Evolutionary conservation across 768 basidiomycete species (phyloP), one percentile per base, ranked within the genome.

Genomic region (Glaciozyma martinii): DNA sequence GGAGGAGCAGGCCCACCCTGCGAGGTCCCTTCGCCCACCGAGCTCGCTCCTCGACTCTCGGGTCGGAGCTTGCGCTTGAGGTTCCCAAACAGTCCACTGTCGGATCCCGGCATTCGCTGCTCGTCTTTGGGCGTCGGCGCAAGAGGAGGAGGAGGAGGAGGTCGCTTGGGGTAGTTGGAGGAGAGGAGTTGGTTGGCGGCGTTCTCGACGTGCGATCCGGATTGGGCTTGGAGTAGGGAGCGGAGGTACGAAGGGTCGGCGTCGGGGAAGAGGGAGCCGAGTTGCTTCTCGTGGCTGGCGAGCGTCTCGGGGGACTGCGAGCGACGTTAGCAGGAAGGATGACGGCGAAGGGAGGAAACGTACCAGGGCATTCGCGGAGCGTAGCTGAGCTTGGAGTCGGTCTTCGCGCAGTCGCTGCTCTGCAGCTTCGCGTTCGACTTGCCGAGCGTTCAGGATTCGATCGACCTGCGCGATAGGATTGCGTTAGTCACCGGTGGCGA

Each of bases 361-460:
- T 21, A 65, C 63, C 1, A 61, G 57, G 0, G 19, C 33, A 3
- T 65, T 56, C 42, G 63, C 47, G 3, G 56, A 59, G 29, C 57
- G 40, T 23, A 71, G 63, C 30, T 71, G 66, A 4, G 29, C 37
- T n/a, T 58, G 59, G 3, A 63, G 52, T 10, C 56, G 57, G 33
- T 68, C 66, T 29, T 71, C 67, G 23, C 66, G 44, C 33, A 55
- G 6, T 2, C 64, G 43, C 44, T 68, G 64, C 3, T 72, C 71
- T 0, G 66, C 71, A n/a, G 57, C 62, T 32, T 66, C 78, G 61
- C 80, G 80, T 71, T 86, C 85, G 19, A 84, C 85, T 72, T 82
- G 82, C 72, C 94, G 89, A 68, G 89, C 87, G 63, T 86, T 85
- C 62, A 97, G 78, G 64, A 98, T 94, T 42, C 92, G 82, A 73